Conservation (phyloP, 306 rosid genomes). For the Trifolium pratense region DNA sequence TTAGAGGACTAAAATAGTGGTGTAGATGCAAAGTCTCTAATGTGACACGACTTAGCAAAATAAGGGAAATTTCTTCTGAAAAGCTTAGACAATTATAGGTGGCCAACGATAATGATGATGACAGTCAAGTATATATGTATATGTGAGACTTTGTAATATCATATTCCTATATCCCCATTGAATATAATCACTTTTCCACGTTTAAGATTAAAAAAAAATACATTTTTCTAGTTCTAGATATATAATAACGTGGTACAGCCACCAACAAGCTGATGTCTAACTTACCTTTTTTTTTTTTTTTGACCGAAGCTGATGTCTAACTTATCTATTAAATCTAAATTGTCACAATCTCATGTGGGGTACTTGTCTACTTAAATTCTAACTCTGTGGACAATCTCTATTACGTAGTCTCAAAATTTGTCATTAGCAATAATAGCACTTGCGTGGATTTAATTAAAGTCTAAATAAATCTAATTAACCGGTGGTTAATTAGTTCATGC, state of each 20-base stretch:
- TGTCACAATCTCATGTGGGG: slow-evolving; percentile 1
- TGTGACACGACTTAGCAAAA: slow-evolving; percentile 22
- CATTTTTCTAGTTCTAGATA: slow-evolving; percentile 18
- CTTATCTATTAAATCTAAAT: slow-evolving; percentile 1
- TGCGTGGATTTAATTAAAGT: not conserved
- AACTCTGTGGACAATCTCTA: slow-evolving; percentile 8
- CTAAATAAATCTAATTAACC: not conserved
- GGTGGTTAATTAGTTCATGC: not conserved
- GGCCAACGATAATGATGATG: not conserved
- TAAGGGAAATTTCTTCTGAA: not conserved
- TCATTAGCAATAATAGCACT: slow-evolving; percentile 15
- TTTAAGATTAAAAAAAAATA: not conserved
- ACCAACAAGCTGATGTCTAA: not conserved
- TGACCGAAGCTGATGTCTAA: not conserved
- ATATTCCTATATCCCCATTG: slow-evolving; percentile 19
- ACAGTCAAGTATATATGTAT: not conserved
- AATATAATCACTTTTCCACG: not conserved
- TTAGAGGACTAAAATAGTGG: not conserved
- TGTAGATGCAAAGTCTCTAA: not conserved
- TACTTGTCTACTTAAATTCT: slow-evolving; percentile 13
- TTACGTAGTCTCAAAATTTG: not conserved
- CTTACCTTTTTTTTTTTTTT: too few species aligned
- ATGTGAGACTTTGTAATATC: slow-evolving; percentile 21
- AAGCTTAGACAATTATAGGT: slow-evolving; percentile 1
- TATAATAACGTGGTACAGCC: slow-evolving; percentile 17